Conservation (phyloP, 768 basidiomycete genomes). For the Leucocoprinus leucothites region DNA sequence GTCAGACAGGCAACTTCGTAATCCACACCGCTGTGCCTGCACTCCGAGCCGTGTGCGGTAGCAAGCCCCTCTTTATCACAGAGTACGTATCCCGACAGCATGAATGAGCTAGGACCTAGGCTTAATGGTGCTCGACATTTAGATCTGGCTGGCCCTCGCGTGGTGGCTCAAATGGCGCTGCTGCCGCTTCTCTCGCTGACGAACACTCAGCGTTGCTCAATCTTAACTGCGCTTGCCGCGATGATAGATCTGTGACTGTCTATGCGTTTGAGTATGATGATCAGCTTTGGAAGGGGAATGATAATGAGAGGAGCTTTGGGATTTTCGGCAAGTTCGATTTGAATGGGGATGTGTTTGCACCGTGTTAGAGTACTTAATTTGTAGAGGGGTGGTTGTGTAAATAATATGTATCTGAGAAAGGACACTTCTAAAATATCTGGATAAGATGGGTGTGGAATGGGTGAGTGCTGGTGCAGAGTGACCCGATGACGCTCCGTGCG, state of each 20-base stretch:
- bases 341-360: slow-evolving; percentile 20
- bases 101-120: no score
- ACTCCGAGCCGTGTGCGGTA: slow-evolving; percentile 31
- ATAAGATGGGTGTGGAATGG: no score
- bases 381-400: no score
- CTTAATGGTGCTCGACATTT: background rate
- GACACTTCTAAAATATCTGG: no score
- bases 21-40: slow-evolving; percentile 36
- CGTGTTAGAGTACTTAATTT: slow-evolving; percentile 15
- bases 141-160: slow-evolving; percentile 42
- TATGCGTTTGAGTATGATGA: slow-evolving; percentile 39
- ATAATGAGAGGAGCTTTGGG: slow-evolving; percentile 37
- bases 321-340: slow-evolving; percentile 31
- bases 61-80: slow-evolving; percentile 32
- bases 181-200: slow-evolving; percentile 27
- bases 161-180: slow-evolving; percentile 25
- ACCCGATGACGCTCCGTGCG: no score
- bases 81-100: slow-evolving; percentile 24
- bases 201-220: slow-evolving; percentile 30
- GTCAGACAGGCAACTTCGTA: slow-evolving; percentile 34
- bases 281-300: slow-evolving; percentile 33
- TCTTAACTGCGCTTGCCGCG: slow-evolving; percentile 32
- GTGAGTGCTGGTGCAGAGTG: no score
- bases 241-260: slow-evolving; percentile 28
- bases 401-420: no score